Conservation (phyloP, 2,329 filamentous ascomycete species). For the Alternaria postmessia region DNA sequence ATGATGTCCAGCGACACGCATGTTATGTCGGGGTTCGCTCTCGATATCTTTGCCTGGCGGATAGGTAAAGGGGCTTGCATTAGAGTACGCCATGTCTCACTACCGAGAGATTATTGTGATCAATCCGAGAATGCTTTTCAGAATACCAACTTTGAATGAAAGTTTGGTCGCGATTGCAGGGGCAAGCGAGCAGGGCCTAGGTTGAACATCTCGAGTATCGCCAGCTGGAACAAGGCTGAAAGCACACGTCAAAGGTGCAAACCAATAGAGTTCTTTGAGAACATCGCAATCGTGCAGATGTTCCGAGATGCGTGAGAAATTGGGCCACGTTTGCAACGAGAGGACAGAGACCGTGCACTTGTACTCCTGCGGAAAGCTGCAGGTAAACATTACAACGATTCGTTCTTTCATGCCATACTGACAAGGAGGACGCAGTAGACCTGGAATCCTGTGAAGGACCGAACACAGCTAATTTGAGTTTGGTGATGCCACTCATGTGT, state of each 20-base stretch:
- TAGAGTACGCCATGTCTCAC: constrained; percentile 20
- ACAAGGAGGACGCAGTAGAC: constrained; percentile 21
- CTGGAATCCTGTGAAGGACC: constrained; percentile 11
- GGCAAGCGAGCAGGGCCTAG: constrained; percentile 7
- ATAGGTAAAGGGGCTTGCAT: constrained; percentile 24
- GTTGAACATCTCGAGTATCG: constrained; percentile 37
- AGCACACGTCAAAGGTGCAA: constrained; percentile 26
- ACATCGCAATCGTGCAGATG: constrained; percentile 22
- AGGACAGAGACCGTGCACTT: constrained; percentile 41
- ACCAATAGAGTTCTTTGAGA: constrained; percentile 23
- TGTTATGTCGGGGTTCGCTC: constrained; percentile 20
- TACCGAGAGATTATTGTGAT: not conserved
- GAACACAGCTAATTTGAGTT: constrained; percentile 17
- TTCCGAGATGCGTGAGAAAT: constrained; percentile 27
- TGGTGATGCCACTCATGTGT: constrained; percentile 18
- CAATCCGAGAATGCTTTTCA: not conserved
- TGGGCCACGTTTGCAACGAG: constrained; percentile 46
- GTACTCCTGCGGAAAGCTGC: constrained; percentile 41
- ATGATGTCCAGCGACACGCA: constrained; percentile 30
- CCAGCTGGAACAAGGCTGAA: constrained; percentile 17
- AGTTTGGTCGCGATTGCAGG: not conserved
- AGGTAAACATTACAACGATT: constrained; percentile 41
- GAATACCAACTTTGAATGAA: not conserved
- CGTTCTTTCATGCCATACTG: constrained; percentile 29
- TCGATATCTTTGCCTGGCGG: constrained; percentile 10